Evolutionary conservation across 495 filamentous ascomycete genomes (phyloP), one percentile per base, ranked within the genome.

Genomic region (Hypoxylon rickii): DNA sequence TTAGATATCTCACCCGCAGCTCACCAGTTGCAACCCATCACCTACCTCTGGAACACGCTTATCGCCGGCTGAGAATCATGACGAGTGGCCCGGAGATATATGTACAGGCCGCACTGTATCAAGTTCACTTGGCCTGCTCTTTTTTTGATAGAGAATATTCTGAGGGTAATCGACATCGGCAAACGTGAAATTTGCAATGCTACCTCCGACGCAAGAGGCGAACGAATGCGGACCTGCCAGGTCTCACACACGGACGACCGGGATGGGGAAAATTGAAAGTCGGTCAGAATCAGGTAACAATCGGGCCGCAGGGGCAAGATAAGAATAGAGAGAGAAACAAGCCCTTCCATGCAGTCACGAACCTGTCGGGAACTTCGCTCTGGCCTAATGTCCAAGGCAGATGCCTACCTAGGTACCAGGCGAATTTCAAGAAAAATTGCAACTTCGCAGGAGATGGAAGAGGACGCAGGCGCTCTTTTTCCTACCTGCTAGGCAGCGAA

Each of bases 231-330:
- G 22, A 44, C 40, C 13, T 36, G 41, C 22, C 21, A 49, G 33
- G 44, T 57, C 36, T 51, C 36, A 17, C 31, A 17, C 2, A 21
- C 58, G 51, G 51, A 56, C 45, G 42, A 26, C 47, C 36, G 40
- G 46, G 44, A 21, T 24, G 49, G n/a, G 33, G 16, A 16, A 3
- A 7, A 21, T 50, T 32, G 20, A 54, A 49, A 40, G 59, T 49
- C 53, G 53, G 53, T 45, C 48, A 53, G 38, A 43, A 34, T 57
- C 44, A 58, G 59, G 53, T 54, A 58, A 58, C 53, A 57, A 58
- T 58, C 52, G 47, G 52, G 52, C 58, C 52, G 52, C 52, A 51
- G 43, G n/a, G 37, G 47, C 52, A 56, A 62, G 47, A 46, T 22
- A 47, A 47, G 43, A 24, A 29, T 36, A 50, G 44, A 51, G 37